Percentiles rank a stretch among this genome's conserved stretches.
Evolutionary conservation across 768 basidiomycete genomes (phyloP).

Genomic region (Lentinula boryana): DNA sequence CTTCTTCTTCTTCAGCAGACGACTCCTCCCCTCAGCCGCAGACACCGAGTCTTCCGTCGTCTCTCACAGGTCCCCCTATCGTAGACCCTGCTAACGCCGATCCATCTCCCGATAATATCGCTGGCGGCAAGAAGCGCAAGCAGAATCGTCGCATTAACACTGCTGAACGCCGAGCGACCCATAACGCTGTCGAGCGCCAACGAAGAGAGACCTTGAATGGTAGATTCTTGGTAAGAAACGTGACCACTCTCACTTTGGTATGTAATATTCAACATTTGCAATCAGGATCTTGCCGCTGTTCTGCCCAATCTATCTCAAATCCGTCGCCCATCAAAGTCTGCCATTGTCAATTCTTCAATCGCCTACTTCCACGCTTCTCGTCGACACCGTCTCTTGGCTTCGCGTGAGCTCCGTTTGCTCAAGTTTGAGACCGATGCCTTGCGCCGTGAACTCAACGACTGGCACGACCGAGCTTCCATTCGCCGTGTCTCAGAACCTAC

Average conservation of each 20-base stretch:
- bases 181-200: slow-evolving; percentile 95
- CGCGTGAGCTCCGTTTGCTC: slow-evolving; percentile 73
- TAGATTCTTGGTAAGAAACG: slow-evolving; percentile 64
- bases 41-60: slow-evolving; percentile 26
- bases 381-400: slow-evolving; percentile 76
- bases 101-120: slow-evolving; percentile 12
- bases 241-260: not conserved
- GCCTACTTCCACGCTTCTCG: slow-evolving; percentile 80
- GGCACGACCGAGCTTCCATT: slow-evolving; percentile 74
- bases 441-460: slow-evolving; percentile 88
- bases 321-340: slow-evolving; percentile 91
- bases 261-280: not conserved
- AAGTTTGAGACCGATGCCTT: slow-evolving; percentile 82
- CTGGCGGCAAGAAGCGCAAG: slow-evolving; percentile 54
- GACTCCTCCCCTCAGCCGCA: not conserved
- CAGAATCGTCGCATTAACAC: slow-evolving; percentile 88
- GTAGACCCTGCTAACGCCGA: slow-evolving; percentile 26
- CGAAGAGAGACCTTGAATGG: slow-evolving; percentile 90
- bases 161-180: slow-evolving; percentile 91
- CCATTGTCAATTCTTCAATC: slow-evolving; percentile 95
- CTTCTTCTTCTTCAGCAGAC: not conserved
- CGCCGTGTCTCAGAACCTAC: slow-evolving; percentile 68
- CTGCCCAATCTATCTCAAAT: slow-evolving; percentile 88
- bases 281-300: slow-evolving; percentile 84
- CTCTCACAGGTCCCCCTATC: slow-evolving; percentile 25